Conservation (phyloP, 257 asterid genomes). For the Rehmannia glutinosa region DNA sequence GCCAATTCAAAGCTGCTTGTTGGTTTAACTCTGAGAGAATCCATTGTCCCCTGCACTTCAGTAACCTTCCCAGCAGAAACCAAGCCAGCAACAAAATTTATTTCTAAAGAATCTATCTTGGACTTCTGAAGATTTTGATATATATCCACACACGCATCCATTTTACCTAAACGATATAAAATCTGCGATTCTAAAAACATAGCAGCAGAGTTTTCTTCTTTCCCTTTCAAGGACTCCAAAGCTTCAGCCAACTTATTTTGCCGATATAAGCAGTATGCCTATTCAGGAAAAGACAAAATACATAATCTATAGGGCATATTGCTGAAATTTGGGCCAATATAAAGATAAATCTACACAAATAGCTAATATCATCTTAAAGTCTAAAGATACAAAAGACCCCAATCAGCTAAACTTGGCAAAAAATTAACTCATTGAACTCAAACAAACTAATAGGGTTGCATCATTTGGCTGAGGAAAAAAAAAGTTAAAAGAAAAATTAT, state of each 20-base stretch:
- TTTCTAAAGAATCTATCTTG: conserved; percentile 63
- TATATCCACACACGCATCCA: conserved; percentile 67
- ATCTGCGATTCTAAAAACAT: conserved; percentile 84
- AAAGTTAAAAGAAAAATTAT: not conserved
- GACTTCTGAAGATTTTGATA: conserved; percentile 73
- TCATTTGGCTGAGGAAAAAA: not conserved
- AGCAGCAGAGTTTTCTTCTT: conserved; percentile 43
- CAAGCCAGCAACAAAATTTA: conserved; percentile 71
- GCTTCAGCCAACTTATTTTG: conserved; percentile 85
- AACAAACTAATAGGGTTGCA: conserved; percentile 3
- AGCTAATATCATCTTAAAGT: not conserved
- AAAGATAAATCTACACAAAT: not conserved
- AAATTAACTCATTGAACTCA: conserved; percentile 11
- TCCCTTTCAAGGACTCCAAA: conserved; percentile 57
- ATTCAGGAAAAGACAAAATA: conserved; percentile 10
- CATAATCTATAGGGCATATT: not conserved
- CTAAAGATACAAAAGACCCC: not conserved
- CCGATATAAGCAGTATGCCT: conserved; percentile 95
- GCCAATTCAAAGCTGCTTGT: conserved; percentile 95
- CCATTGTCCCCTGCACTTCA: conserved; percentile 76
- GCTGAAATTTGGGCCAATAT: not conserved
- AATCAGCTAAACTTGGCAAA: conserved; percentile 1
- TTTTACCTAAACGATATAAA: conserved; percentile 66
- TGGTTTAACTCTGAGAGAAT: conserved; percentile 67
- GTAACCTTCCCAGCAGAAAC: conserved; percentile 88